Conservation (phyloP, 1,284 basidiomycete species). For the Rhodotorula glutinis region DNA sequence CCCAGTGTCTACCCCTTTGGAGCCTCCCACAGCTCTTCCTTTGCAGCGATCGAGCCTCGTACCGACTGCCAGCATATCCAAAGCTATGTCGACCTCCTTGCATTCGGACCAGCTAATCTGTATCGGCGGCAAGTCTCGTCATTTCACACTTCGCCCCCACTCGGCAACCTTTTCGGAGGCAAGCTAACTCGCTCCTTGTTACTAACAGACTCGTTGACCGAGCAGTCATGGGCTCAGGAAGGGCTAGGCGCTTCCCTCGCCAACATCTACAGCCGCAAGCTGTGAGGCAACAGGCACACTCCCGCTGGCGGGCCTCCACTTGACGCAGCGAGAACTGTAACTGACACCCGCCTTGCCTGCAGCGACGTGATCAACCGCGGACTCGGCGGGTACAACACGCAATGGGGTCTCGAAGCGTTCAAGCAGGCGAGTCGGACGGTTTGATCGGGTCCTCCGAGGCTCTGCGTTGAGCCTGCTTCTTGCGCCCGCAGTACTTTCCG, state of each 20-base stretch:
- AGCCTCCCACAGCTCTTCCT: neutral
- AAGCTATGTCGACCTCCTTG: neutral
- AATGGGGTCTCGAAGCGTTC: constrained; percentile 12
- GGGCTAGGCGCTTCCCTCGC: constrained; percentile 21
- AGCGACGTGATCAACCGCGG: constrained; percentile 22
- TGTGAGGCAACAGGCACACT: neutral
- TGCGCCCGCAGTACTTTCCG: constrained; percentile 4
- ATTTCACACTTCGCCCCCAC: neutral
- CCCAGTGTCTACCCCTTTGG: too few relatives aligned
- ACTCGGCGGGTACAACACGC: constrained; percentile 19
- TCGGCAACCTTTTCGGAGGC: neutral
- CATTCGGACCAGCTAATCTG: constrained; percentile 12
- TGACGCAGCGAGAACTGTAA: too few relatives aligned
- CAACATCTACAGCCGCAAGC: constrained; percentile 17
- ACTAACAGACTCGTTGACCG: constrained; percentile 23
- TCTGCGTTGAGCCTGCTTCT: too few relatives aligned
- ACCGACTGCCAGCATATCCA: too few relatives aligned
- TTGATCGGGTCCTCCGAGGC: too few relatives aligned
- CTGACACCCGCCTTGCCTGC: neutral
- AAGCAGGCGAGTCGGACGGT: constrained; percentile 8
- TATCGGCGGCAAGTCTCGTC: constrained; percentile 18
- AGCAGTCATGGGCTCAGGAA: constrained; percentile 9
- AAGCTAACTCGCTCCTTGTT: neutral
- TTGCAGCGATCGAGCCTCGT: too few relatives aligned
- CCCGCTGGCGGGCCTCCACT: neutral